Percentiles rank a stretch among this genome's conserved stretches.
phyloP scores from a whole-genome alignment of 179 eudicot genomes.

The Amaranthus tricolor region DNA sequence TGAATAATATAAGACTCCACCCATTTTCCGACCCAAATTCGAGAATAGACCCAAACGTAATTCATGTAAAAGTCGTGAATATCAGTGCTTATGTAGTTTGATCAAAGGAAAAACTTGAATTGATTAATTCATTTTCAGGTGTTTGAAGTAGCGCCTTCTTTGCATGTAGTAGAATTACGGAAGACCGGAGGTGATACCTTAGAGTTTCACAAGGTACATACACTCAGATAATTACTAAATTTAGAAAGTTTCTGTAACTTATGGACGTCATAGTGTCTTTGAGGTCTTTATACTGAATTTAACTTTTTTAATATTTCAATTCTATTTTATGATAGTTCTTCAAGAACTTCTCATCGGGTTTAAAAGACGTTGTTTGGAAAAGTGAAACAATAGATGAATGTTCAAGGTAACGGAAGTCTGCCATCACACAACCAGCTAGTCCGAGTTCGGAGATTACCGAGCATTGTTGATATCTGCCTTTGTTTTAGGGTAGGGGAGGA shows the following conservation, averaged over 20 bases:
- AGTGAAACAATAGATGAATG: slow-evolving; percentile 25
- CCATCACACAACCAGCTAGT: not conserved
- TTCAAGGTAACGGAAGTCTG: slow-evolving; percentile 12
- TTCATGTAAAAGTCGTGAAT: too few relatives aligned
- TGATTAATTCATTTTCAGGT: slow-evolving; percentile 41
- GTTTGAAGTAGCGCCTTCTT: slow-evolving; percentile 91
- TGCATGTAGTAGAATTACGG: slow-evolving; percentile 86
- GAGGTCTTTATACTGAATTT: not conserved
- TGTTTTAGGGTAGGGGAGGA: not conserved
- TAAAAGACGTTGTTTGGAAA: slow-evolving; percentile 87
- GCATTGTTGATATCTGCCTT: not conserved
- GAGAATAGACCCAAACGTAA: too few relatives aligned
- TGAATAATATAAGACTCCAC: not conserved
- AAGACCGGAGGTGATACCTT: slow-evolving; percentile 91
- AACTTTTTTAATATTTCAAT: not conserved
- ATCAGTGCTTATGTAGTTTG: too few relatives aligned
- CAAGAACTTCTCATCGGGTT: slow-evolving; percentile 71
- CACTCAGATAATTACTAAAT: not conserved
- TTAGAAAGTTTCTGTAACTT: not conserved
- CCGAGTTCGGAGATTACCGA: too few relatives aligned
- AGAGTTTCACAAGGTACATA: slow-evolving; percentile 70
- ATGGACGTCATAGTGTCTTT: not conserved
- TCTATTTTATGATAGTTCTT: slow-evolving; percentile 55
- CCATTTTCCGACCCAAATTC: too few relatives aligned
- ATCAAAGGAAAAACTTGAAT: slow-evolving; percentile 1